These are phyloP conservation scores for Colletotrichum sp. DNA, from an alignment of 2,329 filamentous ascomycete species.

Conservation along the genomic window DNA sequence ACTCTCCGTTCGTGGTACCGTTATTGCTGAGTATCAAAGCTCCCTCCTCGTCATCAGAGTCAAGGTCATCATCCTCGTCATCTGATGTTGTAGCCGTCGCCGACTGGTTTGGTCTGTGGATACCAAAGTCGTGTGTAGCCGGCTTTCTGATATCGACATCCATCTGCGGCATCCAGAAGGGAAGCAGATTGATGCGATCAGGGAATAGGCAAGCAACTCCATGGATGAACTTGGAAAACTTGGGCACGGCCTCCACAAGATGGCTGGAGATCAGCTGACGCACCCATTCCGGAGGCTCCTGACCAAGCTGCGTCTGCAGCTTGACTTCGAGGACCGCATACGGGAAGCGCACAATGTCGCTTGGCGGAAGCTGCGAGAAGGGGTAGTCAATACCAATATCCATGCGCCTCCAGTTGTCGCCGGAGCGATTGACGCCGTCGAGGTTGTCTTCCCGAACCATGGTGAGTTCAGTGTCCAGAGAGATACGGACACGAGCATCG, in stretches of 20 bases:
- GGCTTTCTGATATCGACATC: slow-evolving; percentile 96
- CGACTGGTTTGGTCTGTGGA: slow-evolving; percentile 78
- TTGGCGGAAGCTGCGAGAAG: slow-evolving; percentile 84
- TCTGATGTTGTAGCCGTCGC: slow-evolving; percentile 80
- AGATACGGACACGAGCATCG: slow-evolving; percentile 94
- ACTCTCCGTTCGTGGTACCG: slow-evolving; percentile 34
- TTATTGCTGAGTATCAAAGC: not conserved
- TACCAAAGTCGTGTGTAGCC: slow-evolving; percentile 86
- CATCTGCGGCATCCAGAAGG: slow-evolving; percentile 99
- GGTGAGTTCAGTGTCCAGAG: slow-evolving; percentile 92
- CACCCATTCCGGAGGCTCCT: slow-evolving; percentile 96
- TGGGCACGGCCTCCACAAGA: slow-evolving; percentile 97
- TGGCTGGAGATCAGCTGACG: slow-evolving; percentile 91
- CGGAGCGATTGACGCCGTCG: slow-evolving; percentile 76
- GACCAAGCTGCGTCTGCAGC: slow-evolving; percentile 92
- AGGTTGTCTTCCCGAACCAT: slow-evolving; percentile 97
- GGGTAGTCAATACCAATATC: slow-evolving; percentile 97
- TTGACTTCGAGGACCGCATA: slow-evolving; percentile 98
- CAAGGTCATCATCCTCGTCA: slow-evolving; percentile 72
- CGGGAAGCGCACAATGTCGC: slow-evolving; percentile 89
- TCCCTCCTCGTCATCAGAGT: slow-evolving; percentile 40
- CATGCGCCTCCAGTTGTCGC: slow-evolving; percentile 94
- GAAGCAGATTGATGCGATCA: slow-evolving; percentile 83
- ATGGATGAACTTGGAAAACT: slow-evolving; percentile 99
- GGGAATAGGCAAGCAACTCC: slow-evolving; percentile 89